These are phyloP conservation scores for Silene coronaria DNA, from an alignment of 179 eudicot species.

Conservation along the genomic window DNA sequence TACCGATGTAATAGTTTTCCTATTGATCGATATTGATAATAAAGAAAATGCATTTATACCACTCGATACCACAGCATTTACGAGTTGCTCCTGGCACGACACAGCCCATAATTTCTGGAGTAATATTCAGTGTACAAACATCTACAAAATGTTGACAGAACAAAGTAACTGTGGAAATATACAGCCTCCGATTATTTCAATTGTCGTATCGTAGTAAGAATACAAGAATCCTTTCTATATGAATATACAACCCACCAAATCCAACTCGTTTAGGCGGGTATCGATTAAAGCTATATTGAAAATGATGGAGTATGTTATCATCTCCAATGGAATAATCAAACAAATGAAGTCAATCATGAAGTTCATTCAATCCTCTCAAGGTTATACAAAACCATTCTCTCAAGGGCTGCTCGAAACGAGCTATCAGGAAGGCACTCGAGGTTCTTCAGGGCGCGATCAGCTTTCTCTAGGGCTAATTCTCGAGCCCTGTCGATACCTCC, in stretches of 20 bases:
- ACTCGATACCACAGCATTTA: too few relatives aligned
- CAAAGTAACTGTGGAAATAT: not conserved
- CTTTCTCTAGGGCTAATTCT: constrained; percentile 63
- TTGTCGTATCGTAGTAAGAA: not conserved
- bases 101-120: too few relatives aligned
- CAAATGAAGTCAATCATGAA: not conserved
- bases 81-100: too few relatives aligned
- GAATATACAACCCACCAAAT: constrained; percentile 22
- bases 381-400: constrained; percentile 74
- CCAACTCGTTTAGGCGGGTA: not conserved
- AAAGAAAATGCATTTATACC: not conserved
- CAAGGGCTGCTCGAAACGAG: constrained; percentile 48
- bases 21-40: not conserved
- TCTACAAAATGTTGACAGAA: too few relatives aligned
- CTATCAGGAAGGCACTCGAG: constrained; percentile 73
- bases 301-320: too few relatives aligned
- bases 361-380: constrained; percentile 66
- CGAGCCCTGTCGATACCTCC: constrained; percentile 83
- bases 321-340: not conserved
- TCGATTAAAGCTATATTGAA: not conserved
- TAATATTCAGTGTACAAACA: too few relatives aligned
- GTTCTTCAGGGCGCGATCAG: constrained; percentile 50
- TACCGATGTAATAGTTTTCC: not conserved
- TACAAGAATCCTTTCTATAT: constrained; percentile 17
- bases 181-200: constrained; percentile 8